Conservation (phyloP, 164 flowering plant genomes). For the Liriodendron chinense region DNA sequence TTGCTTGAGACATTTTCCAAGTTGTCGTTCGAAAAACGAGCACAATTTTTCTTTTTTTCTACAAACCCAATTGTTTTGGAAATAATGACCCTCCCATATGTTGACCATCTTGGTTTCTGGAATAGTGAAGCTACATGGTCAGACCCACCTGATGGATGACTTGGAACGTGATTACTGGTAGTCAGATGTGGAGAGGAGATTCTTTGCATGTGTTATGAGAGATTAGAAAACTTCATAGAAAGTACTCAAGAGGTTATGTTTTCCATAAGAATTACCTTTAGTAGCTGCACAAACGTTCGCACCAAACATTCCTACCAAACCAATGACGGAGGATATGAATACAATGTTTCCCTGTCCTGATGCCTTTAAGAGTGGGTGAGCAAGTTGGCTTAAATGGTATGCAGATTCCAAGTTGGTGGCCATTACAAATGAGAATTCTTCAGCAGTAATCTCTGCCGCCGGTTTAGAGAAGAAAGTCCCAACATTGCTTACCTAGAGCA, state of each 20-base stretch:
- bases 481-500: slow-evolving; percentile 45
- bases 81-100: no score
- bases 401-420: slow-evolving; percentile 45
- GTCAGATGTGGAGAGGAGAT: neutral
- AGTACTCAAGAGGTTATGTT: neutral
- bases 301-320: slow-evolving; percentile 19
- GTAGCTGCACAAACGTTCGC: slow-evolving; percentile 36
- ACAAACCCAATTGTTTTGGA: no score
- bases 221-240: neutral
- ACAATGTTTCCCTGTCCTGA: slow-evolving; percentile 45
- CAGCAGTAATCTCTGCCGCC: slow-evolving; percentile 31
- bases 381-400: slow-evolving; percentile 50
- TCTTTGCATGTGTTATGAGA: neutral
- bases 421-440: slow-evolving; percentile 39
- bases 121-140: no score
- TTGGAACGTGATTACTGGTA: neutral
- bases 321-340: slow-evolving; percentile 42
- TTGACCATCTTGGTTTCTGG: no score
- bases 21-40: no score
- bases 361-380: slow-evolving; percentile 54
- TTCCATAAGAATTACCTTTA: slow-evolving; percentile 32
- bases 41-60: no score
- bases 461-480: slow-evolving; percentile 33
- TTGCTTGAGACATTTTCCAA: no score
- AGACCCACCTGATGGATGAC: neutral